Conservation (phyloP, 176 grass and related monocot genomes). For the Panicum miliaceum region DNA sequence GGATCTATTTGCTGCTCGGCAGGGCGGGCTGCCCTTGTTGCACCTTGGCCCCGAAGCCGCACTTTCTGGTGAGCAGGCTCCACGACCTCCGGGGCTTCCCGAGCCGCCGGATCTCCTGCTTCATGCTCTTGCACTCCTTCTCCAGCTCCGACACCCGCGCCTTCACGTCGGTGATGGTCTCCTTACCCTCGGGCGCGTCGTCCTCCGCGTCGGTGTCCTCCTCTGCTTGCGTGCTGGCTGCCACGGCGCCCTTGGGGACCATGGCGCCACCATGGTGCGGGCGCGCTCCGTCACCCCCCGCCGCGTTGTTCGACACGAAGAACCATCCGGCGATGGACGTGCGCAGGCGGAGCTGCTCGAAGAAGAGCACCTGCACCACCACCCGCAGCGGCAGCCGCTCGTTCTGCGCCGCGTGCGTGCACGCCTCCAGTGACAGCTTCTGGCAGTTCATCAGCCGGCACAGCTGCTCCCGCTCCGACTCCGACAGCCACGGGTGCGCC, state of each 20-base stretch:
- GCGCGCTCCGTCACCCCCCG: conserved; percentile 38
- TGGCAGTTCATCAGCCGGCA: conserved; percentile 77
- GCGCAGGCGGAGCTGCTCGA: conserved; percentile 83
- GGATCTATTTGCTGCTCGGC: conserved; percentile 39
- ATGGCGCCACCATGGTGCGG: conserved; percentile 39
- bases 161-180: conserved; percentile 53
- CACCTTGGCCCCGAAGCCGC: conserved; percentile 60
- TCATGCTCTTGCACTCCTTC: conserved; percentile 72
- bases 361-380: conserved; percentile 86
- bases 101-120: conserved; percentile 68
- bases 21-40: conserved; percentile 49
- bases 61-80: conserved; percentile 61
- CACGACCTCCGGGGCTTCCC: conserved; percentile 66
- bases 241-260: conserved; percentile 43
- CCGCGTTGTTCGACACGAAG: conserved; percentile 65
- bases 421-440: conserved; percentile 81
- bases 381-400: conserved; percentile 76
- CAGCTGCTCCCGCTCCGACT: conserved; percentile 78
- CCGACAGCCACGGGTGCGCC: conserved; percentile 74
- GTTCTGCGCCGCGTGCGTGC: conserved; percentile 77
- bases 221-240: neutral
- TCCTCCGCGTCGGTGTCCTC: conserved; percentile 9
- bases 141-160: conserved; percentile 65
- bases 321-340: conserved; percentile 73
- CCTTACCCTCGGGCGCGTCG: conserved; percentile 37